These are phyloP conservation scores for Ustilago vetiveriae DNA, from an alignment of 1,284 basidiomycete genomes.

Conservation along the genomic window DNA sequence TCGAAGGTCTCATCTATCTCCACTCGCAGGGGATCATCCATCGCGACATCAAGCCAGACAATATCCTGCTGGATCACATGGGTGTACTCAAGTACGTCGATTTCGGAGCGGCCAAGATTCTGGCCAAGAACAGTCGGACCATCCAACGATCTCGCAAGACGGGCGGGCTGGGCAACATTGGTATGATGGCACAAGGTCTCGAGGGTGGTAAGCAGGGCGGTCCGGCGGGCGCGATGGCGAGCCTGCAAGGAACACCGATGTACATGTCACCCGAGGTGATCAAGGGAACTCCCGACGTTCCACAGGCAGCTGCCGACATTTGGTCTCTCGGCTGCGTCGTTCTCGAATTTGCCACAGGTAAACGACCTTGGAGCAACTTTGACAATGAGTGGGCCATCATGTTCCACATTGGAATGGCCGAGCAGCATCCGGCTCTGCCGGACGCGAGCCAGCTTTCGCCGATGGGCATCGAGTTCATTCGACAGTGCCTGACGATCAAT, in stretches of 20 bases:
- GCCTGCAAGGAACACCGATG: conserved; percentile 92
- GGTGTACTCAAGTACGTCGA: conserved; percentile 98
- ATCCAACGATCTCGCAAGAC: conserved; percentile 54
- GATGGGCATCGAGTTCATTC: conserved; percentile 91
- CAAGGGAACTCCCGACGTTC: conserved; percentile 76
- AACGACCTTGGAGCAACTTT: conserved; percentile 96
- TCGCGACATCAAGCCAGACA: conserved; percentile 98
- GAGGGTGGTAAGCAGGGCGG: conserved; percentile 68
- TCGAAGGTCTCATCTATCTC: conserved; percentile 91
- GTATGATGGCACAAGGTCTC: conserved; percentile 64
- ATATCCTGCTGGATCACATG: conserved; percentile 91
- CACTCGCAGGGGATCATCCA: conserved; percentile 93
- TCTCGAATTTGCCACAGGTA: conserved; percentile 93
- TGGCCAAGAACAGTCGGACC: conserved; percentile 88
- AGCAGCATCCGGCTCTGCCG: conserved; percentile 93
- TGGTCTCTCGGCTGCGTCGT: conserved; percentile 98
- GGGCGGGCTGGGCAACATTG: conserved; percentile 42
- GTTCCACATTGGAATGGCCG: conserved; percentile 98
- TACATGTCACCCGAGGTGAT: conserved; percentile 99
- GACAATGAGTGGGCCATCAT: conserved; percentile 99
- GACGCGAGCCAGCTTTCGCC: conserved; percentile 88
- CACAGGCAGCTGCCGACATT: conserved; percentile 96
- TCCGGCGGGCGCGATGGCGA: conserved; percentile 72
- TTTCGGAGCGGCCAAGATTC: conserved; percentile 97
- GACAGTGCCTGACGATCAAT: conserved; percentile 89